These are phyloP conservation scores for Paraurostyla sp. DNA, from an alignment of 73 alveolate species.

Conservation along the genomic window DNA sequence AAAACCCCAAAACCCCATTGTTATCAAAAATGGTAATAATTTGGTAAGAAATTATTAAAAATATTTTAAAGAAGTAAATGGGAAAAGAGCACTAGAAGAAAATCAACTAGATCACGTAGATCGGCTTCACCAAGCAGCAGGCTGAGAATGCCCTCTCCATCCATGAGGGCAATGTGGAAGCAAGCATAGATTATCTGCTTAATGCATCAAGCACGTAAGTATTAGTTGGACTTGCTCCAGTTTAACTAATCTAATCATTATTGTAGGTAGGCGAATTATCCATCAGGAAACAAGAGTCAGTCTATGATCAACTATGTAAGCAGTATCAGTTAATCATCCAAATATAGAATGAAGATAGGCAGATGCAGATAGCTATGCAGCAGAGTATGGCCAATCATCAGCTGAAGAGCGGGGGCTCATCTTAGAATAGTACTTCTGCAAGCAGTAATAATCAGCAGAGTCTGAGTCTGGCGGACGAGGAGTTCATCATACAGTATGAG, in stretches of 20 bases:
- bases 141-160: not conserved
- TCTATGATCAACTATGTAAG: not conserved
- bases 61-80: too few relatives aligned
- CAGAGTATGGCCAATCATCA: not conserved
- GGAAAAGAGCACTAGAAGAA: not conserved
- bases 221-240: not conserved
- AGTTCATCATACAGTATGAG: conserved; percentile 19
- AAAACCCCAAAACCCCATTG: too few relatives aligned
- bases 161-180: not conserved
- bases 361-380: conserved; percentile 14
- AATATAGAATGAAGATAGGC: not conserved
- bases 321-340: not conserved
- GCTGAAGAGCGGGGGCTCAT: not conserved
- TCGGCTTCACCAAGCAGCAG: conserved; percentile 1
- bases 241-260: not conserved
- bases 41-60: too few relatives aligned
- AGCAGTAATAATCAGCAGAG: not conserved
- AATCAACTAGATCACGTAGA: not conserved
- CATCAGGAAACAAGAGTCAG: not conserved
- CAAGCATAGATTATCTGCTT: not conserved
- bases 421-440: not conserved
- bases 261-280: not conserved
- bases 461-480: not conserved
- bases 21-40: too few relatives aligned
- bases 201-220: not conserved